A percentile compares a stretch with the other conserved stretches of the same genome.
These are phyloP conservation scores for Quercus lobata DNA, from an alignment of 331 rosid species.

Conservation along the genomic window DNA sequence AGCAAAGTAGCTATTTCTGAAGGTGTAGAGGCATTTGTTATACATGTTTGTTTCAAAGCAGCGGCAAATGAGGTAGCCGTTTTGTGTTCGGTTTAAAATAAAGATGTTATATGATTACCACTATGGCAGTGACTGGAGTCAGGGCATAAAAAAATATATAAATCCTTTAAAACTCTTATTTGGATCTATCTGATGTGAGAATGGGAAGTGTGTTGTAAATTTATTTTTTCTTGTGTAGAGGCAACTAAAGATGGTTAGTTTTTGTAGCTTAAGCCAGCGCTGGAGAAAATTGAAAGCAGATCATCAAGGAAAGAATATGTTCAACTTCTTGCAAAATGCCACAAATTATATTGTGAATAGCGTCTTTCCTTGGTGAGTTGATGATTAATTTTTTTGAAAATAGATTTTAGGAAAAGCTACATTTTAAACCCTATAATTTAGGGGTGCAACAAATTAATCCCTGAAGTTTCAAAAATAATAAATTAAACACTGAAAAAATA, in stretches of 20 bases:
- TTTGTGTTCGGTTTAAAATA: conserved; percentile 12
- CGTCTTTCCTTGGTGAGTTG: conserved; percentile 89
- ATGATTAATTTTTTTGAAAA: conserved; percentile 31
- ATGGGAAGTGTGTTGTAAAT: neutral
- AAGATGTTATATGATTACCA: conserved; percentile 7
- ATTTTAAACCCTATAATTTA: too few species aligned
- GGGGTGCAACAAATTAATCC: too few species aligned
- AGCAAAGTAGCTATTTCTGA: conserved; percentile 75
- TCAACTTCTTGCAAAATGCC: conserved; percentile 89
- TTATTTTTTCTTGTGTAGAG: conserved; percentile 8
- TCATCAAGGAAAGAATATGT: conserved; percentile 90
- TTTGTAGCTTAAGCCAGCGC: conserved; percentile 79
- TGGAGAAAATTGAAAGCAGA: conserved; percentile 92
- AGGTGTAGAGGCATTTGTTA: conserved; percentile 95
- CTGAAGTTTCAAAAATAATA: too few species aligned
- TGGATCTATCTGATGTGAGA: neutral
- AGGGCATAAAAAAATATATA: neutral
- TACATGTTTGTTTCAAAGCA: conserved; percentile 97
- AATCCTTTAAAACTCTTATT: neutral
- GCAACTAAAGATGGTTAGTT: conserved; percentile 28
- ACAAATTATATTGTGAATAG: conserved; percentile 86
- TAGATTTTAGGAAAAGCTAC: neutral
- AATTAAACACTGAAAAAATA: too few species aligned
- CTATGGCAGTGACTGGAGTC: neutral
- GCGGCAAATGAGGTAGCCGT: conserved; percentile 80